Evolutionary conservation across 108 stramenopile species (phyloP), one percentile per base, ranked within the genome.

Genomic region (Nitzschia inconspicua): DNA sequence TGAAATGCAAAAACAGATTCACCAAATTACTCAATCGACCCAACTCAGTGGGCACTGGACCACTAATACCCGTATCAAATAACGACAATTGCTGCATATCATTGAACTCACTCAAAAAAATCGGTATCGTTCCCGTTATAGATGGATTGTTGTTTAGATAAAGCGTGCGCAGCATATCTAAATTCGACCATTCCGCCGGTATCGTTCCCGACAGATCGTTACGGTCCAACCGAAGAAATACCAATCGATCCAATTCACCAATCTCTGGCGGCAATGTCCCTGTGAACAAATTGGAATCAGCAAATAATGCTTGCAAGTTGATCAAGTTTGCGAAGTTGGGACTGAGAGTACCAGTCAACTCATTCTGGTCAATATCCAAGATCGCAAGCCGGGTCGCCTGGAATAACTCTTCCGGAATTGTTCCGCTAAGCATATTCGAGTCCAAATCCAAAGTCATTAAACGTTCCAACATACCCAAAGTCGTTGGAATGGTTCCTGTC

Each of bases 361-460:
- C 49, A 64, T 93, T 93, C 28, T 50, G 47, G 26, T 84, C 73
- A 11, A 93, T 37, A 34, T 85, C 70, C 29, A 92, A 49, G 44
- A 73, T 62, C 4, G 63, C 56, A 11, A 89, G 44, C 14, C 67
- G 43, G 39, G 43, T 26, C 18, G 81, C 68, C 11, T 54, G 50
- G 10, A 50, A 72, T 35, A 89, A 11, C 25, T 55, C 44, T 13
- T 61, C 47, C 2, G 66, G 63, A 14, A 78, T 69, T n/a, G 61
- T 6, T 41, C 77, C 77, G 11, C 62, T 61, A 2, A 78, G n/a
- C 27, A 42, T 19, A 36, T 79, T 79, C 3, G 29, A 39, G 60
- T 75, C 69, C 11, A 79, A 27, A 44, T 79, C 78, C 10, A 79
- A 11, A 2, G 41, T 56, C 11, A 46, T 55, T 6, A 78, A 44